These are phyloP conservation scores for Drechslerella coelobrocha DNA, from an alignment of 2,329 filamentous ascomycete species.

Conservation along the genomic window DNA sequence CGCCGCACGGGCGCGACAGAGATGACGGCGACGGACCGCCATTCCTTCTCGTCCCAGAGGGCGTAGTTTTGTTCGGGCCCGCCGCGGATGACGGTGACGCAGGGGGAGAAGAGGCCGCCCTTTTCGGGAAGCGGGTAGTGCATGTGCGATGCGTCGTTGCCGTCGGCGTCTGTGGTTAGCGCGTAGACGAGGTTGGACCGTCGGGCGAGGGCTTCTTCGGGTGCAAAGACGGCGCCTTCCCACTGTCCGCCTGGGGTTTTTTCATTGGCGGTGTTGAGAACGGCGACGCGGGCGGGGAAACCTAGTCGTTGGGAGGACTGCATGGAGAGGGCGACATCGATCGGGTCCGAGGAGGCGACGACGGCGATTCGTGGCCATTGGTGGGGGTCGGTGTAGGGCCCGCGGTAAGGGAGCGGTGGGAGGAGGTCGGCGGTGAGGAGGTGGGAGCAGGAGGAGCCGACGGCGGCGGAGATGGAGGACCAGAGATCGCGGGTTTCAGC, in stretches of 20 bases:
- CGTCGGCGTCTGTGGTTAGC: slow-evolving; percentile 67
- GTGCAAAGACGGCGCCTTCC: slow-evolving; percentile 71
- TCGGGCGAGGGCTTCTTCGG: slow-evolving; percentile 76
- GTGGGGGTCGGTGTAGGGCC: slow-evolving; percentile 12
- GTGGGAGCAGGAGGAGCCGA: slow-evolving; percentile 49
- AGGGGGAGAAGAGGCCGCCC: slow-evolving; percentile 73
- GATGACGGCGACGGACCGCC: slow-evolving; percentile 64
- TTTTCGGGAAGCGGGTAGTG: slow-evolving; percentile 76
- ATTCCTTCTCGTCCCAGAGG: slow-evolving; percentile 61
- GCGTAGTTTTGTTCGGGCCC: slow-evolving; percentile 72
- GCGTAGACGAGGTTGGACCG: slow-evolving; percentile 76
- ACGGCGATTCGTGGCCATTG: slow-evolving; percentile 55
- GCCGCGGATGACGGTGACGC: slow-evolving; percentile 74
- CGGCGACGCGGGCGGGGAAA: slow-evolving; percentile 54
- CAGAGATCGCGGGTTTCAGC: slow-evolving; percentile 51
- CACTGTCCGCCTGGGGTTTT: slow-evolving; percentile 79
- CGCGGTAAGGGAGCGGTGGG: slow-evolving; percentile 46
- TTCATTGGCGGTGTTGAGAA: slow-evolving; percentile 78
- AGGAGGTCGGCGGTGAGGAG: slow-evolving; percentile 42
- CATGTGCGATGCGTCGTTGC: slow-evolving; percentile 55
- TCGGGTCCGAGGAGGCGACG: slow-evolving; percentile 67
- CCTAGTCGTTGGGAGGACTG: slow-evolving; percentile 43
- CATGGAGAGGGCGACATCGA: slow-evolving; percentile 62
- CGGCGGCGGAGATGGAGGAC: slow-evolving; percentile 41
- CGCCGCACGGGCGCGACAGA: slow-evolving; percentile 75